phyloP scores from a whole-genome alignment of 2,329 filamentous ascomycete genomes.

The Teratosphaeria gauchensis region DNA sequence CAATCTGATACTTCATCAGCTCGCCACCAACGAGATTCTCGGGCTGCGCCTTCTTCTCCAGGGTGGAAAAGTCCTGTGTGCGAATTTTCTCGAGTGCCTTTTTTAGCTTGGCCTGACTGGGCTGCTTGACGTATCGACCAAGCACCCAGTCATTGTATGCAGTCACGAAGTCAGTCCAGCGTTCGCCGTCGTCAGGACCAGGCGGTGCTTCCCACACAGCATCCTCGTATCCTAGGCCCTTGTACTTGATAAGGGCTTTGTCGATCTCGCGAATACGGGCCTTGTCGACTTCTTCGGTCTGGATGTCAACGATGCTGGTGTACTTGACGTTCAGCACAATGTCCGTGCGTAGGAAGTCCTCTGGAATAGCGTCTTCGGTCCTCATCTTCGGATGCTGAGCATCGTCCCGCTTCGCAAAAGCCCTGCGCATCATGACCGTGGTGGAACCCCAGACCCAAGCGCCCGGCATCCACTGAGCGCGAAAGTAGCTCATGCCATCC shows the following conservation, averaged over 20 bases:
- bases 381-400: conserved; percentile 58
- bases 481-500: conserved; percentile 69
- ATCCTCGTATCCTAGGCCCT: conserved; percentile 84
- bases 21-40: conserved; percentile 63
- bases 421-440: conserved; percentile 52
- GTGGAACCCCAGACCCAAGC: conserved; percentile 75
- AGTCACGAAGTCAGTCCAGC: conserved; percentile 69
- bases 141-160: conserved; percentile 82
- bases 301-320: conserved; percentile 46
- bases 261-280: conserved; percentile 62
- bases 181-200: conserved; percentile 49
- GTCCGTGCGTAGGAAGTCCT: conserved; percentile 76
- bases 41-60: conserved; percentile 65
- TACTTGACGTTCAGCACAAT: conserved; percentile 80
- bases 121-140: conserved; percentile 62
- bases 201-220: conserved; percentile 83
- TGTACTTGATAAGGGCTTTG: conserved; percentile 77
- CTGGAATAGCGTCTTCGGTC: conserved; percentile 70
- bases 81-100: conserved; percentile 62
- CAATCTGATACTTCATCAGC: conserved; percentile 86
- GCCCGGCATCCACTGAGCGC: conserved; percentile 78
- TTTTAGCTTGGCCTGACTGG: conserved; percentile 46
- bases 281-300: conserved; percentile 60
- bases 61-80: conserved; percentile 53
- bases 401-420: conserved; percentile 64